Percentiles rank a stretch among this genome's conserved stretches.
These are phyloP conservation scores for Candida namnaoensis DNA, from an alignment of 805 yeast species.

Conservation along the genomic window DNA sequence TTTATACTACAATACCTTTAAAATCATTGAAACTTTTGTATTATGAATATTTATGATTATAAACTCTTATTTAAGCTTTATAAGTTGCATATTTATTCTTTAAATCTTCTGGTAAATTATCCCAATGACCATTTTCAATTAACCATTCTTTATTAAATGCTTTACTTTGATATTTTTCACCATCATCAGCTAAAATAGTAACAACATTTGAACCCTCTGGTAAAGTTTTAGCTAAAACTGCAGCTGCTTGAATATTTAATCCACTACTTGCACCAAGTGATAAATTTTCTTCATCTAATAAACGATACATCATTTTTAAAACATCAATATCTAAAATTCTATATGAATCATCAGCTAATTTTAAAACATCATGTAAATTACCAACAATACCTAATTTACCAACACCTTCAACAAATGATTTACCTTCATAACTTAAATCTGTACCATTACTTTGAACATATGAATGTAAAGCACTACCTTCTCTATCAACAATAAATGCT, in stretches of 20 bases:
- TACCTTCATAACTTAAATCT: constrained; percentile 13
- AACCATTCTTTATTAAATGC: constrained; percentile 12
- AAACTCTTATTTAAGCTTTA: too few relatives aligned
- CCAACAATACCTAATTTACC: constrained; percentile 15
- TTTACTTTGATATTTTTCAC: constrained; percentile 15
- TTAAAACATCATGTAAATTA: constrained; percentile 10
- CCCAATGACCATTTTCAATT: constrained; percentile 11
- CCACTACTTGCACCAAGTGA: constrained; percentile 16
- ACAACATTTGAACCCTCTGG: constrained; percentile 18
- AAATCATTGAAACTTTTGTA: too few relatives aligned
- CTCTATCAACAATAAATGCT: constrained; percentile 69
- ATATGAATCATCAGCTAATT: constrained; percentile 9
- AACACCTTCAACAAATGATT: constrained; percentile 16
- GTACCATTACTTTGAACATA: constrained; percentile 11
- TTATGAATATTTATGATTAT: too few relatives aligned
- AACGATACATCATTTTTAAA: constrained; percentile 7
- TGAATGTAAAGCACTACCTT: constrained; percentile 58
- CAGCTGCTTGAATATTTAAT: constrained; percentile 14
- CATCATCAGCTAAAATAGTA: constrained; percentile 14
- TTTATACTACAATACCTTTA: too few relatives aligned
- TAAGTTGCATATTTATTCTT: constrained; percentile 7
- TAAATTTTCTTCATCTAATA: constrained; percentile 10
- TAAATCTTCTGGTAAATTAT: constrained; percentile 9
- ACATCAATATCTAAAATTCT: constrained; percentile 11
- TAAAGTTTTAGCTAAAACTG: constrained; percentile 9